Base-by-base conservation (phyloP, 1,284 basidiomycete genomes). In the Heterobasidion occidentale region DNA sequence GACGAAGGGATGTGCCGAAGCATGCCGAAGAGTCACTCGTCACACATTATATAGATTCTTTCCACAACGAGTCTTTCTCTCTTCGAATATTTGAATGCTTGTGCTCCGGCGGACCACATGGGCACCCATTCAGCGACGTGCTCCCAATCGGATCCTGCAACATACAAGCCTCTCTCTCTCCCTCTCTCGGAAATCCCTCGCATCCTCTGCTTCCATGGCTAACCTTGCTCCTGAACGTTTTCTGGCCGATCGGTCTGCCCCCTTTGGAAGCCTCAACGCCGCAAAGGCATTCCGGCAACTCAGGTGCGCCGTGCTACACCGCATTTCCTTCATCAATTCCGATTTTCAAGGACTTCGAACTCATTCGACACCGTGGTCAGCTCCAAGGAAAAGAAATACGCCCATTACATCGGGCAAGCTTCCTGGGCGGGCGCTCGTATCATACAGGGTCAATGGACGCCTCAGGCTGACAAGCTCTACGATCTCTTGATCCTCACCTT, bases 381-480 rank as follows among this genome's bases (percentile, higher is more conserved):
- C 57, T 71, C 80, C 6, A 80, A 78, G 63, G 90, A 92, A 66
- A 88, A 88, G 70, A 78, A 84, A 60, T 92, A 92, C 63, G 80
- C 86, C 2, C 88, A 92, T 67, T 83, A 79, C 63, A 52, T 90
- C 15, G 78, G 77, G 9, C 62, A 81, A 62, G 89, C 88, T 8
- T 81, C 83, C 1, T 93, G 91, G 90, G 86, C 87, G 0, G 90
- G 91, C 38, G 88, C 81, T 51, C 78, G 87, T 49, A 86, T 93
- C 68, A 88, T 92, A 58, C 87, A 91, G 72, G 85, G 78, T 64
- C 90, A 92, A 72, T 90, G 86, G 83, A 88, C 88, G 0, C 74
- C 81, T 0, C 76, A 86, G 58, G 81, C 73, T 9, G 67, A 75
- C 62, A 75, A 76, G 64, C 77, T 91, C 53, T 85, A 86, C 67